These are phyloP conservation scores for Aspergillus ruber DNA, from an alignment of 2,329 filamentous ascomycete genomes.

Conservation along the genomic window DNA sequence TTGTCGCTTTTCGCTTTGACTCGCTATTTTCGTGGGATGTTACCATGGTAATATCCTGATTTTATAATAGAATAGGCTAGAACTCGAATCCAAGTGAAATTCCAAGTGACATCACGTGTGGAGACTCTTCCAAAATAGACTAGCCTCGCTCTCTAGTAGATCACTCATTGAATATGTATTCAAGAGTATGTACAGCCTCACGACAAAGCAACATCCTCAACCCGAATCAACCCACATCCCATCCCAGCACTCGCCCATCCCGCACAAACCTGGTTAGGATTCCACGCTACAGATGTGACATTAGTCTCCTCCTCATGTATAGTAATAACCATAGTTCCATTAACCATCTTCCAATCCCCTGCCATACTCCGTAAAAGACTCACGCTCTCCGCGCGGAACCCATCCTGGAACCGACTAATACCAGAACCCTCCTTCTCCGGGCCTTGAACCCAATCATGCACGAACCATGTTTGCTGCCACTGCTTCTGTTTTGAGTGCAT, in stretches of 20 bases:
- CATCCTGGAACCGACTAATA: conserved; percentile 39
- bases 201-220: conserved; percentile 56
- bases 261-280: conserved; percentile 59
- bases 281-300: conserved; percentile 60
- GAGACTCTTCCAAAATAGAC: not conserved
- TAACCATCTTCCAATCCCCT: conserved; percentile 25
- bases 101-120: not conserved
- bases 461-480: conserved; percentile 53
- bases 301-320: conserved; percentile 59
- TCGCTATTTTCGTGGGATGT: not conserved
- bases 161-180: not conserved
- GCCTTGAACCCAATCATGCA: conserved; percentile 48
- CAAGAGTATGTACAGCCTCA: conserved; percentile 5
- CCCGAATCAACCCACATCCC: conserved; percentile 59
- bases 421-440: conserved; percentile 23
- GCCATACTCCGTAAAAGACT: conserved; percentile 25
- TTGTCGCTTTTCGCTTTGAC: not conserved
- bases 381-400: conserved; percentile 35
- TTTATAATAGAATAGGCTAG: not conserved
- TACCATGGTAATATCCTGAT: not conserved
- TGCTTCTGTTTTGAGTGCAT: conserved; percentile 45
- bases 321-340: conserved; percentile 30
- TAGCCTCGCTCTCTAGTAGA: no score
- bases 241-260: conserved; percentile 62
- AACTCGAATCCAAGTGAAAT: not conserved